These are phyloP conservation scores for Candida golubevii DNA, from an alignment of 805 yeast species.

Conservation along the genomic window DNA sequence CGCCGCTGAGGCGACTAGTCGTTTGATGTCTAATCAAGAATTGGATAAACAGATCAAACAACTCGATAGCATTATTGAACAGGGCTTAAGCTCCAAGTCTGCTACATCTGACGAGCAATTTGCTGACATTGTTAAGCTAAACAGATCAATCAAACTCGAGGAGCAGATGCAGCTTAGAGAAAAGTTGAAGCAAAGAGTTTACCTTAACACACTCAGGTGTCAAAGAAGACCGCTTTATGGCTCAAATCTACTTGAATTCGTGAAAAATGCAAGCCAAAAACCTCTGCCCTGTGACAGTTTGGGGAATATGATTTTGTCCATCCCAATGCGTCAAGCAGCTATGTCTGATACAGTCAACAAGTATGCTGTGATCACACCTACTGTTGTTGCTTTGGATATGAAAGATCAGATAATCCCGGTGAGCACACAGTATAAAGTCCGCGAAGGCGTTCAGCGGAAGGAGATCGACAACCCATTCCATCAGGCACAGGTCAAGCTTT, in stretches of 20 bases:
- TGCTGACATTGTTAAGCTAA: conserved; percentile 50
- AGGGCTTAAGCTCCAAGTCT: conserved; percentile 9
- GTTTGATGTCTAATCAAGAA: conserved; percentile 44
- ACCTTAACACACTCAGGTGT: conserved; percentile 65
- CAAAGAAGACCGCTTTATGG: conserved; percentile 67
- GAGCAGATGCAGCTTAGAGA: conserved; percentile 52
- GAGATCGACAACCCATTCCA: conserved; percentile 61
- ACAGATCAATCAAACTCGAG: conserved; percentile 49
- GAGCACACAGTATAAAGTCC: conserved; percentile 29
- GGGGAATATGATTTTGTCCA: conserved; percentile 20
- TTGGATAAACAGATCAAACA: conserved; percentile 42
- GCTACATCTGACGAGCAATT: not conserved
- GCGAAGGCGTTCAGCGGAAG: conserved; percentile 27
- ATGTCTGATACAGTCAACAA: conserved; percentile 58
- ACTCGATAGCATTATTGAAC: conserved; percentile 37
- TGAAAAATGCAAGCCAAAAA: conserved; percentile 2
- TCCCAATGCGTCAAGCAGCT: conserved; percentile 25
- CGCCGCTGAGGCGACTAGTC: conserved; percentile 40
- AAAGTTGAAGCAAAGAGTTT: conserved; percentile 50
- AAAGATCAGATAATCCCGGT: conserved; percentile 47
- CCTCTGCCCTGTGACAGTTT: conserved; percentile 22
- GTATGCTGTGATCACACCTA: conserved; percentile 84
- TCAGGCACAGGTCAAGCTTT: conserved; percentile 75
- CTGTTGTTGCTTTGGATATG: conserved; percentile 73
- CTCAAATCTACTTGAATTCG: conserved; percentile 42